Evolutionary conservation across 108 stramenopile genomes (phyloP).

Genomic region (Mediolabrus comicus): DNA sequence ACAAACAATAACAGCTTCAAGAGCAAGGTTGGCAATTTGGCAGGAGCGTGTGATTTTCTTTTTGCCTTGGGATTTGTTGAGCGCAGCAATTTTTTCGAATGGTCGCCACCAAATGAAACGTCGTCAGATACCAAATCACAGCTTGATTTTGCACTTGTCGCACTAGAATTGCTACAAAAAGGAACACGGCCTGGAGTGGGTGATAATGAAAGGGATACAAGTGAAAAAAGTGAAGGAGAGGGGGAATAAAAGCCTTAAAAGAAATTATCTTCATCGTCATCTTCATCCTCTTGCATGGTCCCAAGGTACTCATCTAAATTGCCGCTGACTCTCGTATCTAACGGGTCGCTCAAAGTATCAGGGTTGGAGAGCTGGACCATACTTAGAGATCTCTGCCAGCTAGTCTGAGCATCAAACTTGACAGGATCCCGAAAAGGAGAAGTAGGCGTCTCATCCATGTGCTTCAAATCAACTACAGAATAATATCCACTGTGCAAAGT

Average conservation of each 20-base stretch:
- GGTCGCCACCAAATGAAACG: slow-evolving; percentile 26
- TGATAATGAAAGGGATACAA: background rate
- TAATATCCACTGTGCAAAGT: slow-evolving; percentile 56
- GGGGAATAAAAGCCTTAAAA: slow-evolving; percentile 8
- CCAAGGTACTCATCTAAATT: slow-evolving; percentile 62
- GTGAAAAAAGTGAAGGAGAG: background rate
- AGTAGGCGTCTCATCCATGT: slow-evolving; percentile 22
- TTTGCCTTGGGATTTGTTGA: slow-evolving; percentile 68
- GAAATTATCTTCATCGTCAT: slow-evolving; percentile 71
- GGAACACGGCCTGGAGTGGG: background rate
- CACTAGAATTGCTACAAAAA: slow-evolving; percentile 33
- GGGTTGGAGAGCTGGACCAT: slow-evolving; percentile 33
- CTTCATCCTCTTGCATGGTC: slow-evolving; percentile 65
- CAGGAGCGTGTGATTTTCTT: slow-evolving; percentile 67
- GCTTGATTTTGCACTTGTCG: slow-evolving; percentile 41
- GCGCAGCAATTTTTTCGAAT: slow-evolving; percentile 55
- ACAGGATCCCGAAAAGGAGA: slow-evolving; percentile 18
- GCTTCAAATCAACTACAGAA: slow-evolving; percentile 68
- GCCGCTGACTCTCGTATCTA: slow-evolving; percentile 33
- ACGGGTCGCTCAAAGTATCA: slow-evolving; percentile 1
- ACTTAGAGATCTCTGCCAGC: slow-evolving; percentile 36
- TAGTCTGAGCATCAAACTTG: slow-evolving; percentile 20
- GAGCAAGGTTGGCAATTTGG: slow-evolving; percentile 58
- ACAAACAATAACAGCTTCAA: slow-evolving; percentile 73
- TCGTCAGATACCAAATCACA: slow-evolving; percentile 18